Conservation (phyloP, 257 asterid genomes). For the Petrea volubilis region DNA sequence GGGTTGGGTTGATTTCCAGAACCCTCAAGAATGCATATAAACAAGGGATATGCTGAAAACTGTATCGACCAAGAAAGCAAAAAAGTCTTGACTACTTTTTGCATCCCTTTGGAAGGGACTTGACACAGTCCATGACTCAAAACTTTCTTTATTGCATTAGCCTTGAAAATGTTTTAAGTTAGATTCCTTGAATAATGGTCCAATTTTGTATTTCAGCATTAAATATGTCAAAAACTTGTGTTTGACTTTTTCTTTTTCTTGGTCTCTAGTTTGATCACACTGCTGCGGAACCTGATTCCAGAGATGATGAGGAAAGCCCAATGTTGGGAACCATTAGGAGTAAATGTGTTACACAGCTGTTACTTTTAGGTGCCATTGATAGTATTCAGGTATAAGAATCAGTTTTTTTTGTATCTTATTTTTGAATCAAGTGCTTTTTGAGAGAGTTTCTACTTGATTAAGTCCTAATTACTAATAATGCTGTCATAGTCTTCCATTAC, state of each 20-base stretch:
- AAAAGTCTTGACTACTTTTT: neutral
- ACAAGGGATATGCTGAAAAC: neutral
- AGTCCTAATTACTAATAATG: conserved; percentile 6
- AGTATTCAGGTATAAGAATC: conserved; percentile 77
- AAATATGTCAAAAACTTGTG: conserved; percentile 17
- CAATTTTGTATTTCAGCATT: conserved; percentile 17
- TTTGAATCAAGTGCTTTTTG: conserved; percentile 10
- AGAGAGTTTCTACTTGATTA: conserved; percentile 5
- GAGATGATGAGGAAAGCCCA: conserved; percentile 82
- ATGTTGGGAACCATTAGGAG: conserved; percentile 75
- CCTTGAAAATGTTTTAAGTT: conserved; percentile 14
- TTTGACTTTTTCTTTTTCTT: conserved; percentile 27
- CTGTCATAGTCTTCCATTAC: neutral
- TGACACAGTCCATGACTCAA: neutral
- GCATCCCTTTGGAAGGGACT: neutral
- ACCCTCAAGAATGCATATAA: neutral
- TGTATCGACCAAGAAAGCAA: neutral
- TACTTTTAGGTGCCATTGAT: conserved; percentile 89
- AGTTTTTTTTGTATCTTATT: conserved; percentile 20
- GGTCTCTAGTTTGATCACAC: conserved; percentile 57
- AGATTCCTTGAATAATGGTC: neutral
- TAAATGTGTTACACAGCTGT: conserved; percentile 93
- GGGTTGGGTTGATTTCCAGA: neutral
- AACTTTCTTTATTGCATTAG: conserved; percentile 1
- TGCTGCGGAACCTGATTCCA: conserved; percentile 49